Base-by-base conservation (phyloP, 2,329 filamentous ascomycete genomes). In the Colletotrichum lindemuthianum region DNA sequence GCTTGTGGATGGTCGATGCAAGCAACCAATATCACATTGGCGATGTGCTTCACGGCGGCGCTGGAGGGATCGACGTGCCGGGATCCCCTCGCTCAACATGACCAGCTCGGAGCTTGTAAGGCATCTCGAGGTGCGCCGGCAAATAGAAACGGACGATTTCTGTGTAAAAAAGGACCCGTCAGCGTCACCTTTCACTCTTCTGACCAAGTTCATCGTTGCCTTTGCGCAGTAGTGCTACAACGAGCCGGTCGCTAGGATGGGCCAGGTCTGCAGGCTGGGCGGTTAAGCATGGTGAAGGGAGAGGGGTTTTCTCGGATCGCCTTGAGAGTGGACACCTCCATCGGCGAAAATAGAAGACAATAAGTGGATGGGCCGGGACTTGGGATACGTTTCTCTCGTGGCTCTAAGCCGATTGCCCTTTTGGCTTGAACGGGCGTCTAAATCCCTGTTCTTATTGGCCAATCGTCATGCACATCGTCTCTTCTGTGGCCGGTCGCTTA, bases 1-100 rank as follows among this genome's bases (percentile, higher is more conserved):
- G 63, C 59, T 59, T 66, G 63, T 66, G 63, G 59, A 66, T 63
- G 65, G 63, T 51, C 34, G 52, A 66, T 66, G 58, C 61, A 65
- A 63, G 57, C 37, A 65, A 24, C 47, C 65, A 58, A 66, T 65
- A 66, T 67, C 63, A 67, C 65, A 61, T 40, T 67, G 51, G 53
- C 40, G 59, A 65, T 65, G 61, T 60, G 65, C 65, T 60, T 45
- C 40, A 58, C 48, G 45, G 41, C 55, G 49, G 37, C 51, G 57
- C 39, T 60, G 52, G 48, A 45, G 52, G 47, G 65, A 64, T 66
- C 63, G 34, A 43, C 63, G 59, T 39, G 39, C 59, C 63, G 48
- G 59, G 47, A 41, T 41, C 43, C 53, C 63, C 60, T 64, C 59
- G 59, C 47, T 37, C 52, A 40, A 52, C 36, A 61, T 39, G 45